Percentiles rank a stretch among this genome's conserved stretches.
Conservation (phyloP, 2,329 filamentous ascomycete species). For the Reticulascus tulasneorum region DNA sequence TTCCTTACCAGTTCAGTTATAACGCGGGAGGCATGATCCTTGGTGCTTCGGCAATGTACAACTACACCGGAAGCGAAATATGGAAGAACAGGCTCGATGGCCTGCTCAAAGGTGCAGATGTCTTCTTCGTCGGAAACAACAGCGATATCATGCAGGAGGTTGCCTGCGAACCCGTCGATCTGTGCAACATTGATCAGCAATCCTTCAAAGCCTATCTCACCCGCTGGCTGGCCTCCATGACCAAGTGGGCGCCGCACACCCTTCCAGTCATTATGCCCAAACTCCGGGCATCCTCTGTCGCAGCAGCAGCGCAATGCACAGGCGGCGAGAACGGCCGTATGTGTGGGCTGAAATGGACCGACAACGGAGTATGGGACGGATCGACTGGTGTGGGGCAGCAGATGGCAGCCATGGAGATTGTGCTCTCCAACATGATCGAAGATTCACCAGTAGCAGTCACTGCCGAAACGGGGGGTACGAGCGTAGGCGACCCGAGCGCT, state of each 20-base stretch:
- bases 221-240: slow-evolving; percentile 58
- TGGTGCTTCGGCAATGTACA: slow-evolving; percentile 66
- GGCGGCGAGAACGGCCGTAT: slow-evolving; percentile 53
- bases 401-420: slow-evolving; percentile 65
- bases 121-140: slow-evolving; percentile 52
- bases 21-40: slow-evolving; percentile 64
- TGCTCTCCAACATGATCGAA: slow-evolving; percentile 57
- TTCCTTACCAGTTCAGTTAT: slow-evolving; percentile 65
- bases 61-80: slow-evolving; percentile 46
- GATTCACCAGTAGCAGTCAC: slow-evolving; percentile 35
- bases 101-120: slow-evolving; percentile 47
- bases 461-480: slow-evolving; percentile 54
- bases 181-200: slow-evolving; percentile 59
- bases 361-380: slow-evolving; percentile 51
- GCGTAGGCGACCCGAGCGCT: slow-evolving; percentile 39
- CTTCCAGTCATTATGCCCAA: slow-evolving; percentile 47
- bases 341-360: slow-evolving; percentile 59
- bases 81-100: slow-evolving; percentile 59
- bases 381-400: slow-evolving; percentile 63
- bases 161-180: slow-evolving; percentile 58
- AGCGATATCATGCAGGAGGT: slow-evolving; percentile 60
- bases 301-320: slow-evolving; percentile 53
- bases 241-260: slow-evolving; percentile 61
- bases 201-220: slow-evolving; percentile 62
- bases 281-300: slow-evolving; percentile 51